These are phyloP conservation scores for Aspergillus neotritici DNA, from an alignment of 2,329 filamentous ascomycete genomes.

Conservation along the genomic window DNA sequence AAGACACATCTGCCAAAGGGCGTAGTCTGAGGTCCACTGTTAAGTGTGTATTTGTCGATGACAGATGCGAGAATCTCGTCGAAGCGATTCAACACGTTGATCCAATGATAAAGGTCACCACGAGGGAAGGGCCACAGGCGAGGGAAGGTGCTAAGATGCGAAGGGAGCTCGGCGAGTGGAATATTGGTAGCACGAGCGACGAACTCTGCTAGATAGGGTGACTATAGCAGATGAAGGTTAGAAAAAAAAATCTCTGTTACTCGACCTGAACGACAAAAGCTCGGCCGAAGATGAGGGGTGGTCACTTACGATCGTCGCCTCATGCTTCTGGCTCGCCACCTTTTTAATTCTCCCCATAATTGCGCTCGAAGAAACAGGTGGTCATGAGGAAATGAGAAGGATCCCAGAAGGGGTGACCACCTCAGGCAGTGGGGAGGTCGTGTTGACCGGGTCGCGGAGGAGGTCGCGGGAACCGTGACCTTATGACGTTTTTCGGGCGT, in stretches of 20 bases:
- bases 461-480: constrained; percentile 24
- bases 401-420: constrained; percentile 25
- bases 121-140: constrained; percentile 90
- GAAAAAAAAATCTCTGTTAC: constrained; percentile 21
- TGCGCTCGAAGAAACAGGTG: constrained; percentile 28
- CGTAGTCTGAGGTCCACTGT: constrained; percentile 70
- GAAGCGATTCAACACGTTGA: constrained; percentile 86
- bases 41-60: constrained; percentile 72
- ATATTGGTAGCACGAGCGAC: constrained; percentile 59
- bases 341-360: constrained; percentile 51
- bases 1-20: constrained; percentile 55
- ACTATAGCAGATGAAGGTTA: constrained; percentile 48
- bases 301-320: constrained; percentile 45
- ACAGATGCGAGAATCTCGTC: constrained; percentile 81
- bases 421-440: constrained; percentile 23
- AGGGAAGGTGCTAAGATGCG: constrained; percentile 73
- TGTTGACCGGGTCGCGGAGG: constrained; percentile 26
- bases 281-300: constrained; percentile 6
- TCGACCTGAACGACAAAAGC: constrained; percentile 2
- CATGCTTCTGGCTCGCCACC: constrained; percentile 48
- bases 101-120: constrained; percentile 98
- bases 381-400: constrained; percentile 34
- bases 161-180: constrained; percentile 69
- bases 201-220: constrained; percentile 78
- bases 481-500: constrained; percentile 36